Evolutionary conservation across 768 basidiomycete genomes (phyloP), one percentile per base, ranked within the genome.

Genomic region (Lactarius sp.): DNA sequence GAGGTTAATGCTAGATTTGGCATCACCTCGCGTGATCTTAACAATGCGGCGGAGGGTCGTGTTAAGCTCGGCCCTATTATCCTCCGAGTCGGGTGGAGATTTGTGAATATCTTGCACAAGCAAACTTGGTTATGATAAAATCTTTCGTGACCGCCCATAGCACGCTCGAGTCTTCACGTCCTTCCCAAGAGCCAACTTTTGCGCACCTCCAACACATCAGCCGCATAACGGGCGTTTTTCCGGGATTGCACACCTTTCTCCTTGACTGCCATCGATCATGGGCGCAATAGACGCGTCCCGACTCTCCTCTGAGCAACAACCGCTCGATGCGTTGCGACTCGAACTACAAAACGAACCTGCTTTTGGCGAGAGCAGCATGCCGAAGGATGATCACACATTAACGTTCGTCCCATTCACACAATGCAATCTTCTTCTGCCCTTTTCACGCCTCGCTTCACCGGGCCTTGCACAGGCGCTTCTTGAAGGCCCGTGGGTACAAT

Each of bases 401-500:
- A 65, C 50, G 64, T 65, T 3, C 33, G 49, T 51, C 53, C 41
- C 49, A 8, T 34, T 41, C 46, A 14, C 33, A 18, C 2, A 3
- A 13, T 3, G 4, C 27, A 4, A 13, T 33, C 2, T 13, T 8
- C 14, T 6, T 36, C 8, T 27, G 20, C 31, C 8, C 4, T 34
- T 22, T 12, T 16, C 4, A n/a, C 41, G 6, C n/a, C 9, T 7
- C 52, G 39, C 41, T 46, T 33, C 5, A 4, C n/a, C 18, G 8
- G 2, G 47, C 0, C 57, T 1, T n/a, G 4, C 12, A n/a, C 66
- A 90, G 88, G 60, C 83, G 88, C n/a, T 91, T 90, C 69, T 73
- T 91, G n/a, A 82, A 85, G 41, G 88, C 88, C 10, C 84, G 88
- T 3, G 83, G 83, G 65, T 89, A 83, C 68, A 79, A 84, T 69